A percentile compares a stretch with the other conserved stretches of the same genome.
These are phyloP conservation scores for Leucogyrophana mollusca DNA, from an alignment of 768 basidiomycete genomes.

Conservation along the genomic window DNA sequence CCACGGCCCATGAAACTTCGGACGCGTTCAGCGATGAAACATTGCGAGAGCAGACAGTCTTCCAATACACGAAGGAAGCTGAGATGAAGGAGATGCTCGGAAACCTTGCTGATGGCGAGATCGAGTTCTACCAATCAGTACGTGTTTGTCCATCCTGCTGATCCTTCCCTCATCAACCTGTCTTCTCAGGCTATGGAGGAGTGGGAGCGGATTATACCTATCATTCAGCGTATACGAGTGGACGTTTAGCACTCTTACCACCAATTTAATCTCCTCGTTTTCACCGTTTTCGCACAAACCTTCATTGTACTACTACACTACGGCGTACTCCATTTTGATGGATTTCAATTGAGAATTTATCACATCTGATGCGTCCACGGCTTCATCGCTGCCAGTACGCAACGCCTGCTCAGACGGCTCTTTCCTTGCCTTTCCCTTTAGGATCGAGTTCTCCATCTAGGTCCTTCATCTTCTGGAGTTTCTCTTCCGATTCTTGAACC, in stretches of 20 bases:
- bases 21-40: slow-evolving; percentile 97
- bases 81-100: slow-evolving; percentile 98
- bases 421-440: slow-evolving; percentile 11
- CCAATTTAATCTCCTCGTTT: slow-evolving; percentile 9
- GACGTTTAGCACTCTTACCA: slow-evolving; percentile 56
- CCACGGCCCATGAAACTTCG: slow-evolving; percentile 91
- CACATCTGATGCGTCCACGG: no score
- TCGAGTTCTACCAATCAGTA: slow-evolving; percentile 90
- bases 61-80: slow-evolving; percentile 86
- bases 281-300: slow-evolving; percentile 1
- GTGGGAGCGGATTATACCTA: slow-evolving; percentile 93
- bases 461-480: slow-evolving; percentile 36
- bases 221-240: slow-evolving; percentile 92
- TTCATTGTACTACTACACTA: background rate
- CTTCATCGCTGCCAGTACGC: background rate
- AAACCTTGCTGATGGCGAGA: slow-evolving; percentile 89
- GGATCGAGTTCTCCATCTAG: slow-evolving; percentile 4
- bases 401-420: slow-evolving; percentile 2
- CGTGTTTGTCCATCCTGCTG: slow-evolving; percentile 13
- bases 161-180: slow-evolving; percentile 4
- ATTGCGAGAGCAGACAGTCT: slow-evolving; percentile 83
- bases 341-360: no score
- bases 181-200: slow-evolving; percentile 83
- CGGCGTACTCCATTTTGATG: no score
- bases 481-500: slow-evolving; percentile 78